Evolutionary conservation across 495 filamentous ascomycete species (phyloP).

Genomic region (Tetracladium setigerum): DNA sequence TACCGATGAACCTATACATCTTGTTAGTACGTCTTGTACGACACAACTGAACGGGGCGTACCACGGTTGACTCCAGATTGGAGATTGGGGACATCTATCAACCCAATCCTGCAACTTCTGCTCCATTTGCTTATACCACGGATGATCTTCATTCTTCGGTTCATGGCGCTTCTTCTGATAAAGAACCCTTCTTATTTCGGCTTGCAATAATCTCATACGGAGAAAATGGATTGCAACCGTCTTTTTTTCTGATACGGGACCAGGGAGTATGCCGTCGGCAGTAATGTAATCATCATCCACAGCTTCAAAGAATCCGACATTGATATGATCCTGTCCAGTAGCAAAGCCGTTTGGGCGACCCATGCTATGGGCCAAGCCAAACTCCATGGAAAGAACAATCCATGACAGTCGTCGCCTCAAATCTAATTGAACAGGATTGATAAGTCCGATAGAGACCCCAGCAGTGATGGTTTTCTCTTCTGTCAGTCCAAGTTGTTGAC

Average conservation of each 20-base stretch:
- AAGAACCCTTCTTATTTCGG: conserved; percentile 74
- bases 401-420: conserved; percentile 83
- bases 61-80: conserved; percentile 45
- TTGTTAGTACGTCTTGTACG: conserved; percentile 4
- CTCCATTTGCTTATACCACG: conserved; percentile 79
- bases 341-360: conserved; percentile 79
- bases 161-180: conserved; percentile 72
- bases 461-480: conserved; percentile 76
- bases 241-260: conserved; percentile 65
- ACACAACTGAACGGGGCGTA: conserved; percentile 21
- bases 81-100: conserved; percentile 34
- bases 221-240: conserved; percentile 85
- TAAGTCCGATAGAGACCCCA: conserved; percentile 34
- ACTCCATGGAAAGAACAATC: conserved; percentile 79
- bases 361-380: conserved; percentile 76
- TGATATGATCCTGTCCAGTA: conserved; percentile 66
- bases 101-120: conserved; percentile 68
- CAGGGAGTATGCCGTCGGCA: conserved; percentile 62
- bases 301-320: conserved; percentile 73
- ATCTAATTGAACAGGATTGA: conserved; percentile 68
- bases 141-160: conserved; percentile 66
- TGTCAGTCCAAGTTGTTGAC: conserved; percentile 74
- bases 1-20: conserved; percentile 58
- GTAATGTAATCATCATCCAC: conserved; percentile 77
- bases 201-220: conserved; percentile 81